Evolutionary conservation across 208 protist genomes (phyloP), one percentile per base, ranked within the genome.

Genomic region (Leishmania turanica): DNA sequence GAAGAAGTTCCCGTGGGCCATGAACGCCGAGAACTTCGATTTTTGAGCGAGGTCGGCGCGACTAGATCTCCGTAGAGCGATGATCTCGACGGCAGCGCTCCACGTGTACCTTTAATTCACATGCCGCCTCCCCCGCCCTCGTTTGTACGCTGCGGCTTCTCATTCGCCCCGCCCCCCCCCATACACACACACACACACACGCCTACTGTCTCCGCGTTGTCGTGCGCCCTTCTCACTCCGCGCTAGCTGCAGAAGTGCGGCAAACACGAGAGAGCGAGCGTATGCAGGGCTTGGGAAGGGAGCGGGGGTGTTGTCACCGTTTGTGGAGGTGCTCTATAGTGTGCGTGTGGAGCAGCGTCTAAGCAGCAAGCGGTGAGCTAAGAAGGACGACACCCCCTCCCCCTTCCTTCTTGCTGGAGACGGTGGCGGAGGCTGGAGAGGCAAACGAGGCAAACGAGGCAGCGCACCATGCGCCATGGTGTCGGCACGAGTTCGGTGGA

Each of bases 1-100:
- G 54, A 96, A 99, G 54, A 99, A 99, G 84, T 99, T 99, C 87
- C 92, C 96, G 27, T 99, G 99, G 99, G 98, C 99, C 1, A 88
- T 97, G 88, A 90, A 90, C 70, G 88, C 91, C 21, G 86, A 91
- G 70, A 89, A 93, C 79, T 97, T 95, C 76, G 86, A 92, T 56
- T 97, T 97, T 83, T 96, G 72, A 76, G 6, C 15, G 72, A 62
- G 51, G 42, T 78, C 31, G 9, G 73, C 17, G 9, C 42, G 27
- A 19, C 15, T 3, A 9, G 19, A 58, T 62, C 13, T 62, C 24
- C 27, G 1, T 58, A 42, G 31, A 40, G 1, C 17, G 17, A 45
- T 40, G 31, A 47, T 34, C 56, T 62, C 56, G 56, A 13, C 56
- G 56, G 56, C 56, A 62, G 56, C 27, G 56, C 6, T 31, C 24